Evolutionary conservation across 2,329 filamentous ascomycete genomes (phyloP).

Genomic region (Ceratocystis papillata): DNA sequence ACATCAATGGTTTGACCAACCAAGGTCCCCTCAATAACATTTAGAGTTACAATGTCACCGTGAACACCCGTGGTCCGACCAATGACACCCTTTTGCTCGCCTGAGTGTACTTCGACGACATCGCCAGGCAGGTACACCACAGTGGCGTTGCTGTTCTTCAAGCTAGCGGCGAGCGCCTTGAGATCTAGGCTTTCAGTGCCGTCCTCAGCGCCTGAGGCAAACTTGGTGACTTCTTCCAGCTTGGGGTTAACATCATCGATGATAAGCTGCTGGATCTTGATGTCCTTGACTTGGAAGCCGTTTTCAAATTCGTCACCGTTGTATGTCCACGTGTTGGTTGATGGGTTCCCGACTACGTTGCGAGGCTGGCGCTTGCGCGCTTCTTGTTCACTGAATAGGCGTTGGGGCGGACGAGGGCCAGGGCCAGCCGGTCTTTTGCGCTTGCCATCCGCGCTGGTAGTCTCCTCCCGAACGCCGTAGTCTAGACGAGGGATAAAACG

Average conservation of each 20-base stretch:
- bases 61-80: conserved; percentile 79
- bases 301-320: conserved; percentile 83
- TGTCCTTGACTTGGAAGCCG: conserved; percentile 86
- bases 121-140: conserved; percentile 86
- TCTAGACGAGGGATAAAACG: conserved; percentile 83
- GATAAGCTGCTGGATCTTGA: conserved; percentile 77
- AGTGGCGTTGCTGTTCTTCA: conserved; percentile 72
- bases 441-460: conserved; percentile 51
- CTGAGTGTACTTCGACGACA: conserved; percentile 90
- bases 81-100: conserved; percentile 84
- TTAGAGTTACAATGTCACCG: conserved; percentile 82
- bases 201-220: conserved; percentile 78
- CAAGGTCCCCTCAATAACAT: conserved; percentile 72
- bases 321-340: conserved; percentile 72
- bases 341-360: conserved; percentile 54
- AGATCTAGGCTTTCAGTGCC: conserved; percentile 90
- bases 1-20: conserved; percentile 80
- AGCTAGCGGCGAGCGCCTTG: conserved; percentile 75
- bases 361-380: conserved; percentile 76
- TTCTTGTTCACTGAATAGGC: conserved; percentile 85
- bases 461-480: conserved; percentile 78
- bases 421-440: conserved; percentile 59
- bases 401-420: conserved; percentile 67
- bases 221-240: conserved; percentile 90
- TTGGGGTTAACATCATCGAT: conserved; percentile 86